Percentiles rank a stretch among this genome's conserved stretches.
Evolutionary conservation across 257 asterid genomes (phyloP).

Genomic region (Echites panduratus): DNA sequence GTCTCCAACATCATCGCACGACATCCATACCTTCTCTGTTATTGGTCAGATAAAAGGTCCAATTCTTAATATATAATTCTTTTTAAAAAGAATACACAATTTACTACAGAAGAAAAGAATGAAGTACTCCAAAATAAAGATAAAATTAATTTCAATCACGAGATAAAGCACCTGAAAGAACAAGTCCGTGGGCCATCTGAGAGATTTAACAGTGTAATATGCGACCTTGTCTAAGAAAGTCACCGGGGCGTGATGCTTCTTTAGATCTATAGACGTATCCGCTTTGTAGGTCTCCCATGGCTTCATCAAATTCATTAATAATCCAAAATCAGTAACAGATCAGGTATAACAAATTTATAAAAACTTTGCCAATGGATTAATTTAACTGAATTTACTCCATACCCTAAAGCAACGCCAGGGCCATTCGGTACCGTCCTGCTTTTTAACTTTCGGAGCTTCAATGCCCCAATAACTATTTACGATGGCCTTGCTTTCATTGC

Average conservation of each 20-base stretch:
- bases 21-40: constrained; percentile 61
- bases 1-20: constrained; percentile 77
- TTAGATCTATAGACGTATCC: constrained; percentile 52
- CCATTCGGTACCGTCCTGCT: constrained; percentile 76
- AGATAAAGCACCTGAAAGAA: constrained; percentile 57
- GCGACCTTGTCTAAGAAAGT: constrained; percentile 78
- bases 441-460: constrained; percentile 38
- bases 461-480: constrained; percentile 71
- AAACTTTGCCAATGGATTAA: not conserved
- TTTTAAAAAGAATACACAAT: too few relatives aligned
- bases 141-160: not conserved
- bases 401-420: constrained; percentile 73
- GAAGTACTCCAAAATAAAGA: not conserved
- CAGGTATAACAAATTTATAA: not conserved
- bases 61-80: not conserved
- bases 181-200: constrained; percentile 64
- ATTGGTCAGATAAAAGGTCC: too few relatives aligned
- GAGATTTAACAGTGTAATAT: constrained; percentile 57
- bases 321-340: not conserved
- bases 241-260: constrained; percentile 60
- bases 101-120: too few relatives aligned
- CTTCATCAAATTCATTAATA: constrained; percentile 18
- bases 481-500: constrained; percentile 21
- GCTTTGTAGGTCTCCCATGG: constrained; percentile 57
- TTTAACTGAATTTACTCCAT: not conserved